These are phyloP conservation scores for Macrophomina tecta DNA, from an alignment of 2,329 filamentous ascomycete genomes.

Conservation along the genomic window DNA sequence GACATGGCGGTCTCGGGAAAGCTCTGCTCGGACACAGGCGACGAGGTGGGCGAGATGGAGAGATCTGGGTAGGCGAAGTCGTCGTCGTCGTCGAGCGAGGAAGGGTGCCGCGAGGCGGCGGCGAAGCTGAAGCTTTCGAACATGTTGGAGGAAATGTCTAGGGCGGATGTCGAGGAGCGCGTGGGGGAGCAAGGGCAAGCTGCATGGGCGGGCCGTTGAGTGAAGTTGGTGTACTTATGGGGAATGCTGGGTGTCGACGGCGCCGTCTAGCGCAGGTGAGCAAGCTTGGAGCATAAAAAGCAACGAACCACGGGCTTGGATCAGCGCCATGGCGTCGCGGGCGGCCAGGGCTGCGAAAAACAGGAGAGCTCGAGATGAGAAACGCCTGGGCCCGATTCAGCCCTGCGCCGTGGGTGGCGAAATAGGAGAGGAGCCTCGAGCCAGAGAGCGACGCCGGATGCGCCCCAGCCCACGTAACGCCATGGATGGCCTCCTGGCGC, in stretches of 20 bases:
- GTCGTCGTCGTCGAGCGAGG: conserved; percentile 21
- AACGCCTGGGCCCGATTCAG: conserved; percentile 21
- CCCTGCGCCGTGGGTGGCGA: conserved; percentile 23
- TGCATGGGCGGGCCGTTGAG: conserved; percentile 24
- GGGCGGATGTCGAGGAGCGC: conserved; percentile 17
- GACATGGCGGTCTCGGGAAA: conserved; percentile 17
- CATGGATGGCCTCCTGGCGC: not conserved
- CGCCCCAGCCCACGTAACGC: not conserved
- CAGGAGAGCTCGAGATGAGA: conserved; percentile 26
- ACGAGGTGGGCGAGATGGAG: conserved; percentile 27
- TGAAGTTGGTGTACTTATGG: conserved; percentile 24
- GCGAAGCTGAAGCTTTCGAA: conserved; percentile 50
- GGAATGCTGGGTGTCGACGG: conserved; percentile 29
- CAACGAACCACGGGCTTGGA: conserved; percentile 23
- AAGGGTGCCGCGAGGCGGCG: conserved; percentile 38
- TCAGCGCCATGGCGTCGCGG: conserved; percentile 20
- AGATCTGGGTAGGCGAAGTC: conserved; percentile 20
- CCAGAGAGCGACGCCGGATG: not conserved
- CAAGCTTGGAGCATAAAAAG: conserved; percentile 25
- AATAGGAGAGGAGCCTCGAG: conserved; percentile 16
- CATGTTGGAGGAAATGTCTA: conserved; percentile 32
- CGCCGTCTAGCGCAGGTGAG: conserved; percentile 21
- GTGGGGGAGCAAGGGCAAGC: conserved; percentile 20
- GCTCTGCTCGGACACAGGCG: conserved; percentile 11
- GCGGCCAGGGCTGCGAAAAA: conserved; percentile 21